Conservation (phyloP, 305 asterid genomes). For the Andrographis paniculata region DNA sequence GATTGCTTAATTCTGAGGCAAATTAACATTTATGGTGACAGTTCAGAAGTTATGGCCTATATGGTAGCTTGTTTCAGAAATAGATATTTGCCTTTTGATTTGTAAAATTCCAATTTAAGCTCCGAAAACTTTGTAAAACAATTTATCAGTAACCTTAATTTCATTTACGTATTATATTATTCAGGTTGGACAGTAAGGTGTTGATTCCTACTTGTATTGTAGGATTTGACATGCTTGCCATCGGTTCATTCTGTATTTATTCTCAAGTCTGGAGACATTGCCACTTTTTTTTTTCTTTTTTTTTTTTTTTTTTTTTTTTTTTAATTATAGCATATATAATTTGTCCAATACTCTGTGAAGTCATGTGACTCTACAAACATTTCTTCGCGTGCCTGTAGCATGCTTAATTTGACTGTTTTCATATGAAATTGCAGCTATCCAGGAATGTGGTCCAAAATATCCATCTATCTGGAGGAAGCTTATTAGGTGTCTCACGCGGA, state of each 20-base stretch:
- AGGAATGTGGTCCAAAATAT: constrained; percentile 87
- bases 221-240: no score
- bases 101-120: no score
- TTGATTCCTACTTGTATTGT: no score
- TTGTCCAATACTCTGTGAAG: not conserved
- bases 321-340: not conserved
- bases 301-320: no score
- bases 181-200: no score
- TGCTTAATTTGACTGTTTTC: constrained; percentile 16
- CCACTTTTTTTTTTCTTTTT: no score
- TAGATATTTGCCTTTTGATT: not conserved
- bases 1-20: constrained; percentile 2
- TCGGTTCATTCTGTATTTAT: no score
- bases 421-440: constrained; percentile 55
- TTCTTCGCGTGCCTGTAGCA: not conserved
- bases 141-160: no score
- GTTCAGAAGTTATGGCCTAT: not conserved
- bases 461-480: constrained; percentile 97
- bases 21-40: not conserved
- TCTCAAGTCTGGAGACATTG: no score
- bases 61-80: not conserved
- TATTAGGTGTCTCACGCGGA: constrained; percentile 97
- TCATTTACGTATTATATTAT: no score
- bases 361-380: not conserved
- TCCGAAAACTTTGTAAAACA: no score